Base-by-base conservation (phyloP, 2,329 filamentous ascomycete genomes). In the Trichoderma sp. region DNA sequence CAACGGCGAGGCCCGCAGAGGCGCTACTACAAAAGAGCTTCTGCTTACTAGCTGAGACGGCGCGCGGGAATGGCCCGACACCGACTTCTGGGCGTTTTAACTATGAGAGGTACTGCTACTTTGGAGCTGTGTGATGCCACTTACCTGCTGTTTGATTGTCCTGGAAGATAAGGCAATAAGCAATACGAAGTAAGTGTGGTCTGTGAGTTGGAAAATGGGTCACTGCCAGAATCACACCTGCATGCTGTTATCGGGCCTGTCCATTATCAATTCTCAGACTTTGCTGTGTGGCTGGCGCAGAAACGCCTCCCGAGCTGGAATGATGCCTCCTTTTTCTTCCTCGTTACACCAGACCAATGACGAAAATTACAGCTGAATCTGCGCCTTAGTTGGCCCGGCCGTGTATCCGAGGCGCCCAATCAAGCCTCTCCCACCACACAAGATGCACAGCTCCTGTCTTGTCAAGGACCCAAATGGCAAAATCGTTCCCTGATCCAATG, bases 41-140 rank as follows among this genome's bases (percentile, higher is more conserved):
- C 55, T 58, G 19, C 37, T 53, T 66, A 43, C 40, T 43, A 58
- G 37, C 53, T 49, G 53, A 67, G 63, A 67, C 55, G 55, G 63
- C 63, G 63, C 63, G 40, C 55, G 63, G 63, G 63, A 29, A 52
- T 47, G 63, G 35, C 55, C 63, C 63, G 53, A 66, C 35, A 58
- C 63, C 27, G 53, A 56, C 14, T n/a, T 43, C 57, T 49, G 47
- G 19, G 21, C 47, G 11, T 21, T 47, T 16, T 10, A 21, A 43
- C 35, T 40, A 19, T 5, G 5, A 16, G 31, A 14, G 52, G 47
- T 64, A 55, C 47, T 8, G 52, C 21, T 55, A 55, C 47, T 14
- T 63, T 14, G 5, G 21, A 21, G 19, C 2, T 35, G 10, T 2
- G 16, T 43, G 19, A n/a, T 19, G 7, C 19, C 7, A n/a, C 4